Percentiles rank a stretch among this genome's conserved stretches.
phyloP scores from a whole-genome alignment of 352 stramenopile species.

The Globisporangium nodosum region DNA sequence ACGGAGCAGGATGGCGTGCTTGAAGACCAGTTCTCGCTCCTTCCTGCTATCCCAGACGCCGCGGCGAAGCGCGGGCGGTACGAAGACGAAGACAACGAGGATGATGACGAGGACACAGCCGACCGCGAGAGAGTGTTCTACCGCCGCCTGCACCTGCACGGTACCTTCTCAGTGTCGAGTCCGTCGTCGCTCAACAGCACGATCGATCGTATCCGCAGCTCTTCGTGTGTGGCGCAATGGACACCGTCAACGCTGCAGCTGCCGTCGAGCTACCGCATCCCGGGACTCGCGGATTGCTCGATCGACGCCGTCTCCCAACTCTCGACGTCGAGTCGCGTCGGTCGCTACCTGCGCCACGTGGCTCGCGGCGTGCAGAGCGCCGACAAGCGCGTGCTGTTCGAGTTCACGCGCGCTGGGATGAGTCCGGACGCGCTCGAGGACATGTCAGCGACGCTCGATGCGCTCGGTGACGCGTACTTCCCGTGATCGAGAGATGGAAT shows the following conservation, averaged over 20 bases:
- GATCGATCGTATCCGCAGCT: conserved; percentile 25
- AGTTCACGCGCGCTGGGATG: conserved; percentile 74
- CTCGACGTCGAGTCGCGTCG: conserved; percentile 30
- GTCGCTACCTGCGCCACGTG: conserved; percentile 37
- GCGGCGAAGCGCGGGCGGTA: background rate
- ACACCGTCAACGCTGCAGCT: conserved; percentile 10
- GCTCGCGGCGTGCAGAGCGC: conserved; percentile 25
- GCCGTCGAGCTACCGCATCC: conserved; percentile 8
- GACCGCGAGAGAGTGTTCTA: conserved; percentile 22
- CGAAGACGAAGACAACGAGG: conserved; percentile 12
- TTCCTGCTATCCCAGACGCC: conserved; percentile 22
- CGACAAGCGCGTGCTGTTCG: conserved; percentile 63
- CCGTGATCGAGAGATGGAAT: conserved; percentile 2
- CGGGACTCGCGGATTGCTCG: conserved; percentile 13
- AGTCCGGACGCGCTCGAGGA: conserved; percentile 61
- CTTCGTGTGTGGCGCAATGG: conserved; percentile 38
- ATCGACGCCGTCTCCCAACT: conserved; percentile 48
- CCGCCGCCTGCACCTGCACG: conserved; percentile 43
- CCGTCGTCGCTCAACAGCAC: conserved; percentile 14
- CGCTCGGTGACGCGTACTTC: conserved; percentile 41
- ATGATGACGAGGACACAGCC: conserved; percentile 1
- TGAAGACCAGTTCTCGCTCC: conserved; percentile 29
- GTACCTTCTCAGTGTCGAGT: conserved; percentile 22
- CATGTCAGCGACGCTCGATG: conserved; percentile 37
- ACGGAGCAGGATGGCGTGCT: conserved; percentile 6